Evolutionary conservation across 331 rosid species (phyloP).

Genomic region (Pyracantha coccinea): DNA sequence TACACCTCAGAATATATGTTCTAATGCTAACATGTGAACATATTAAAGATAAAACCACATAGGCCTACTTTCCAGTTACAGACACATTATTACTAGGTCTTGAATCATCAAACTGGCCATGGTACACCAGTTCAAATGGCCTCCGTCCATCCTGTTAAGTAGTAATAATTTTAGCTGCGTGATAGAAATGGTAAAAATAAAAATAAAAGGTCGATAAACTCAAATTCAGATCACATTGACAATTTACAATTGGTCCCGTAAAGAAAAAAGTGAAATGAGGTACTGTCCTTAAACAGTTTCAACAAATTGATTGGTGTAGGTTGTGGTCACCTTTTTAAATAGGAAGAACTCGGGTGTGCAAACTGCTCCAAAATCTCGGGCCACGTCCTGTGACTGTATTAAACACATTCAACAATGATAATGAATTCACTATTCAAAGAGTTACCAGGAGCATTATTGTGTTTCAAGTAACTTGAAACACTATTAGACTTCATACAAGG

Average conservation of each 20-base stretch:
- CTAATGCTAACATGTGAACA: neutral
- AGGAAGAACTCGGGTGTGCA: constrained; percentile 89
- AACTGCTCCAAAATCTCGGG: constrained; percentile 79
- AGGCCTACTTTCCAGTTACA: constrained; percentile 78
- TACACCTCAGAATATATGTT: constrained; percentile 11
- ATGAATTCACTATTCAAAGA: neutral
- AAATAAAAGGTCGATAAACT: neutral
- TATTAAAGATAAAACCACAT: constrained; percentile 5
- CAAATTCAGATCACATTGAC: neutral
- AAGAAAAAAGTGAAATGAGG: constrained; percentile 2
- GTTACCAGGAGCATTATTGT: neutral
- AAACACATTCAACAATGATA: constrained; percentile 11
- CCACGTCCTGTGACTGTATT: constrained; percentile 76
- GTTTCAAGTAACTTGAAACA: neutral
- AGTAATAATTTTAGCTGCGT: constrained; percentile 1
- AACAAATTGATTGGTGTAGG: neutral
- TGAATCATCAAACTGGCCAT: constrained; percentile 93
- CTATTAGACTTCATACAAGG: neutral
- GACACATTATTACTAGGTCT: constrained; percentile 68
- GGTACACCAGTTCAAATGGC: constrained; percentile 93
- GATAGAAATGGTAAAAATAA: neutral
- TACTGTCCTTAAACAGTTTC: neutral
- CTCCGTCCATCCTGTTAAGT: constrained; percentile 84
- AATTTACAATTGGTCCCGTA: neutral
- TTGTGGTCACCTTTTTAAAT: constrained; percentile 63